These are phyloP conservation scores for Bacterosira constricta DNA, from an alignment of 108 stramenopile species.

Conservation along the genomic window DNA sequence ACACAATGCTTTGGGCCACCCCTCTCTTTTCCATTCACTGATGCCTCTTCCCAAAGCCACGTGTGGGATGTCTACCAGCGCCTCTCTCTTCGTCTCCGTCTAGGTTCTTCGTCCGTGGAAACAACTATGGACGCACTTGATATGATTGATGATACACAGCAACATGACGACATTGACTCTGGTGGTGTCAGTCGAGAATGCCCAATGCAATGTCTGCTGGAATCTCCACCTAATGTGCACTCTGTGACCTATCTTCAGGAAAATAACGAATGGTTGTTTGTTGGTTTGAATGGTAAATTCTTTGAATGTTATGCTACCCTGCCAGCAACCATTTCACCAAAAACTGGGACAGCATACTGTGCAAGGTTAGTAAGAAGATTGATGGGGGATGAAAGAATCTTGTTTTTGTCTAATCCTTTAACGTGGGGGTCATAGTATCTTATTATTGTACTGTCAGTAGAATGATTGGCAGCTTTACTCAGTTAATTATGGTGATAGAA, in stretches of 20 bases:
- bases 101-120: slow-evolving; percentile 71
- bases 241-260: slow-evolving; percentile 73
- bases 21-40: slow-evolving; percentile 52
- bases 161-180: slow-evolving; percentile 16
- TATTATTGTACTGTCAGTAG: too few species aligned
- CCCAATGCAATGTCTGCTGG: slow-evolving; percentile 59
- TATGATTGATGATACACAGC: slow-evolving; percentile 36
- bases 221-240: slow-evolving; percentile 69
- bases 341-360: slow-evolving; percentile 62
- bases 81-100: slow-evolving; percentile 67
- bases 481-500: too few species aligned
- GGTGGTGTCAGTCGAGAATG: slow-evolving; percentile 48
- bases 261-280: slow-evolving; percentile 60
- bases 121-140: slow-evolving; percentile 64
- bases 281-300: slow-evolving; percentile 71
- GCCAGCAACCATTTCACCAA: slow-evolving; percentile 46
- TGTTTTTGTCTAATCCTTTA: slow-evolving; percentile 65
- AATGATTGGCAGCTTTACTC: too few species aligned
- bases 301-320: slow-evolving; percentile 71
- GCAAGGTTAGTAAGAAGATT: slow-evolving; percentile 64
- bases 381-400: slow-evolving; percentile 59
- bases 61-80: slow-evolving; percentile 74
- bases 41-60: slow-evolving; percentile 39
- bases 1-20: slow-evolving; percentile 73
- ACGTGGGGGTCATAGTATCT: slow-evolving; percentile 51